Base-by-base conservation (phyloP, 768 basidiomycete genomes). In the Mycena sanguinolenta region DNA sequence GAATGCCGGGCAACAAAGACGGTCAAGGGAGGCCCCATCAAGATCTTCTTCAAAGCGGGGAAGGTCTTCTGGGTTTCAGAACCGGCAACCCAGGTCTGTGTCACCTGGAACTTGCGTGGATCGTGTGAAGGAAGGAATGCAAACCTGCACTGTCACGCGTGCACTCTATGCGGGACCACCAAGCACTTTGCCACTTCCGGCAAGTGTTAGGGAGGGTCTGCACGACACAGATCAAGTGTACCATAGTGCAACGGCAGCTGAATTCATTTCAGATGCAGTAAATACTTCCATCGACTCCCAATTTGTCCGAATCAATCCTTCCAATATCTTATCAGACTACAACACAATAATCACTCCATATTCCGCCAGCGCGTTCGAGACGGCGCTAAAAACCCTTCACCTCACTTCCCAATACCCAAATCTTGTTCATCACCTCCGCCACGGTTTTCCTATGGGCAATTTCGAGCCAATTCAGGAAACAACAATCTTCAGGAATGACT, bases 121-220 rank as follows among this genome's bases (percentile, higher is more conserved):
- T 12, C 39, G 8, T 64, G 63, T 10, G 63, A 64, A 25, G 63
- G 27, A 13, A 55, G n/a, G 19, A 64, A 64, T 19, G 39, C 63
- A 27, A 42, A 57, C 28, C n/a, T 57, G 54, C 63, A 64, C 54
- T 55, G 63, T 28, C 77, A 79, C 49, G 53, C 72, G 30, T 79
- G 77, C 62, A 73, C 76, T 17, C 75, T 76, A 66, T 79, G 79
- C 53, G 76, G 77, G 23, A 68, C 63, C 16, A 36, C 64, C 25
- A 61, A 63, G 28, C 77, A 80, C 64, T 38, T 65, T 17, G 75
- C 78, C 30, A 69, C 63, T 50, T 73, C 75, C 19, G 60, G 75
- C n/a, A n/a, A n/a, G n/a, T n/a, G n/a, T n/a, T n/a, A n/a, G n/a
- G n/a, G n/a, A n/a, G n/a, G n/a, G n/a, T n/a, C n/a, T n/a, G n/a